A percentile compares a stretch with the other conserved stretches of the same genome.
Evolutionary conservation across 768 basidiomycete species (phyloP).

Genomic region (Pleurotus platypus): DNA sequence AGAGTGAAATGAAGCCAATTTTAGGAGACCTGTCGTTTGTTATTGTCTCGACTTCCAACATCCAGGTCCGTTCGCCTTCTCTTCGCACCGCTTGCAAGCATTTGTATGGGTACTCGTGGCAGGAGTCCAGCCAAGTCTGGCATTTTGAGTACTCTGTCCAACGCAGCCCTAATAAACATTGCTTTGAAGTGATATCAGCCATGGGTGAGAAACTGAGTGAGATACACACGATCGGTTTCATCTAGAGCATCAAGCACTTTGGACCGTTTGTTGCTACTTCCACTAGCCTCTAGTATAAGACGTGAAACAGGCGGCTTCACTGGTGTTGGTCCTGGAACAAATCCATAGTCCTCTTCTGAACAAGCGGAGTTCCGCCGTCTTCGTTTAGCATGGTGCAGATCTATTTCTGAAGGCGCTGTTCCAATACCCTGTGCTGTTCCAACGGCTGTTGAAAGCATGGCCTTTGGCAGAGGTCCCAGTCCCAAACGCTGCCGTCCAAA

Average conservation of each 20-base stretch:
- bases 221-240: slow-evolving; percentile 36
- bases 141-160: slow-evolving; percentile 39
- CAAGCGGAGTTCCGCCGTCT: not conserved
- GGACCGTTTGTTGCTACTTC: slow-evolving; percentile 22
- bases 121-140: slow-evolving; percentile 42
- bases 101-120: not conserved
- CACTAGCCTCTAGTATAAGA: slow-evolving; percentile 14
- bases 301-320: not conserved
- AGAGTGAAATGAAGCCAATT: not conserved
- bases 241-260: slow-evolving; percentile 39
- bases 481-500: slow-evolving; percentile 58
- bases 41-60: not conserved
- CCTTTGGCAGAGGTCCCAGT: slow-evolving; percentile 12
- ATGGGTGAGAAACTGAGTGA: not conserved
- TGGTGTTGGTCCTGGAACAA: slow-evolving; percentile 19
- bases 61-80: slow-evolving; percentile 1
- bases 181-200: slow-evolving; percentile 19
- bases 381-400: slow-evolving; percentile 25
- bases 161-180: slow-evolving; percentile 27
- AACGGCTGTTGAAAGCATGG: too few species aligned
- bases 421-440: too few species aligned
- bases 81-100: not conserved
- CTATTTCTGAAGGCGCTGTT: slow-evolving; percentile 16
- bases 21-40: slow-evolving; percentile 6
- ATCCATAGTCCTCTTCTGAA: not conserved